These are phyloP conservation scores for Letharia lupina DNA, from an alignment of 495 filamentous ascomycete species.

Conservation along the genomic window DNA sequence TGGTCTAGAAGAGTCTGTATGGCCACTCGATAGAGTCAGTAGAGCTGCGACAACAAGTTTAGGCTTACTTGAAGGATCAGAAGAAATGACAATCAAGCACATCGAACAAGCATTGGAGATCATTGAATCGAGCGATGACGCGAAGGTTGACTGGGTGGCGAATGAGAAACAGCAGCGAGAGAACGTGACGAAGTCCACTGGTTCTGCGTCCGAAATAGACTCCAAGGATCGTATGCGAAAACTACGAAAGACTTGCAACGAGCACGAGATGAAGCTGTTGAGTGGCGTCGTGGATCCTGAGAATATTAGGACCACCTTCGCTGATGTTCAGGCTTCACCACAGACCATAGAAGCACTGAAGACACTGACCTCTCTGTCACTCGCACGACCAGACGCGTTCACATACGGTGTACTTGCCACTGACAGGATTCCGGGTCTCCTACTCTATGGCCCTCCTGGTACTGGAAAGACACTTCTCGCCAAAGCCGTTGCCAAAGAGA, in stretches of 20 bases:
- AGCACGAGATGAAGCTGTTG: conserved; percentile 74
- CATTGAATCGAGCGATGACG: conserved; percentile 38
- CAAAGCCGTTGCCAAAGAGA: conserved; percentile 92
- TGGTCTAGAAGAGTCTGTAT: conserved; percentile 46
- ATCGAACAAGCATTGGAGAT: conserved; percentile 34
- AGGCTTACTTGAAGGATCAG: conserved; percentile 32
- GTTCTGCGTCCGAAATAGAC: conserved; percentile 22
- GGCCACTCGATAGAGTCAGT: conserved; percentile 53
- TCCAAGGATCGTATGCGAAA: conserved; percentile 26
- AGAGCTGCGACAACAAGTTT: conserved; percentile 53
- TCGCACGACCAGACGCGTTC: conserved; percentile 88
- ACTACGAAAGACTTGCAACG: conserved; percentile 50
- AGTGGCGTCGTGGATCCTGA: conserved; percentile 72
- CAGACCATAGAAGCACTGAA: conserved; percentile 85
- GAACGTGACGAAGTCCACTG: neutral
- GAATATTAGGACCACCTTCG: conserved; percentile 77
- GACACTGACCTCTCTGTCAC: conserved; percentile 78
- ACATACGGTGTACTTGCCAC: conserved; percentile 88
- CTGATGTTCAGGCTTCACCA: conserved; percentile 68
- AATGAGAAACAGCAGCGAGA: conserved; percentile 29
- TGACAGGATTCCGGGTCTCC: conserved; percentile 79
- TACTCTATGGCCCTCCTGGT: conserved; percentile 90
- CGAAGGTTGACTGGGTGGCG: conserved; percentile 36
- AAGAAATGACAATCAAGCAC: conserved; percentile 26
- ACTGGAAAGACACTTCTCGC: conserved; percentile 94